phyloP scores from a whole-genome alignment of 129 eudicot species.

The Helianthus tuberosus region DNA sequence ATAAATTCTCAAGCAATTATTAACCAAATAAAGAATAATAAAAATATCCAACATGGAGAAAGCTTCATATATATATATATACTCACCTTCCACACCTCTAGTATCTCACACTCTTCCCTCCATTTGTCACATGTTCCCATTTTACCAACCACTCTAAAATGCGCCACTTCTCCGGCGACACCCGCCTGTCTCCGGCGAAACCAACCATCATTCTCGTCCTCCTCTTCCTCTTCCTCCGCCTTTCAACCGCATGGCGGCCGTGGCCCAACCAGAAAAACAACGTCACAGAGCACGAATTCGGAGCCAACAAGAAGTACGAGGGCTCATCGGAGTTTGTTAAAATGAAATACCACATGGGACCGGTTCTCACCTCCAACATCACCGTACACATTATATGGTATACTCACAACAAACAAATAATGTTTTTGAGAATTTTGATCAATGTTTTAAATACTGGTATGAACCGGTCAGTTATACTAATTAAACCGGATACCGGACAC shows the following conservation, averaged over 20 bases:
- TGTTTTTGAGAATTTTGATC: no score
- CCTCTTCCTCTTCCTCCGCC: neutral
- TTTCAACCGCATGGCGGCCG: conserved; percentile 4
- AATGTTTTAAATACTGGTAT: no score
- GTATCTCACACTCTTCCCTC: neutral
- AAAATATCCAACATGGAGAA: no score
- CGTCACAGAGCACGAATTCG: neutral
- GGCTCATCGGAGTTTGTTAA: neutral
- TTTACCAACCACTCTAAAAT: neutral
- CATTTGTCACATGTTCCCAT: neutral
- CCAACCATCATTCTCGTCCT: neutral
- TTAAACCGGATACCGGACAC: no score
- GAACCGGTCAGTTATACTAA: no score
- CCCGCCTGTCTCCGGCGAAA: conserved; percentile 4
- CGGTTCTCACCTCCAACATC: conserved; percentile 61
- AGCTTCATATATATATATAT: neutral
- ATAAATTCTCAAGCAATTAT: no score
- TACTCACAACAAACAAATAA: no score
- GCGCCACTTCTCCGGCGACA: neutral
- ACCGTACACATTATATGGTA: conserved; percentile 73
- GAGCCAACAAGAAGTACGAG: neutral
- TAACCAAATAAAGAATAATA: no score
- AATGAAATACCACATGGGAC: neutral
- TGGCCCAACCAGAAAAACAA: conserved; percentile 2
- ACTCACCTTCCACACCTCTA: neutral